Evolutionary conservation across 176 grass and related monocot genomes (phyloP).

Genomic region (Guadua angustifolia): DNA sequence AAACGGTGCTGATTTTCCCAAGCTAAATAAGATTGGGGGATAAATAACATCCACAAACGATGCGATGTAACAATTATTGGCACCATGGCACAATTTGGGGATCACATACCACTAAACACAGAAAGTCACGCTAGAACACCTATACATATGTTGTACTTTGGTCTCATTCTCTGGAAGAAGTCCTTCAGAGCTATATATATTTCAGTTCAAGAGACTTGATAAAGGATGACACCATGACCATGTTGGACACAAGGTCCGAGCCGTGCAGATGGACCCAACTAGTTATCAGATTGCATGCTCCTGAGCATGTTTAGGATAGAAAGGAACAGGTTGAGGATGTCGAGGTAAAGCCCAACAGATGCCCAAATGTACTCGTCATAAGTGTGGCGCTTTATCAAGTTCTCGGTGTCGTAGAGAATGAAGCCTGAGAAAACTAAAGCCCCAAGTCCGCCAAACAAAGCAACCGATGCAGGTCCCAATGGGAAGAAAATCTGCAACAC

Average conservation of each 20-base stretch:
- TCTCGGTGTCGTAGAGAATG: slow-evolving; percentile 91
- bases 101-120: not conserved
- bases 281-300: slow-evolving; percentile 77
- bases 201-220: slow-evolving; percentile 21
- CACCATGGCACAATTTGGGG: slow-evolving; percentile 5
- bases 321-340: slow-evolving; percentile 96
- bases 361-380: slow-evolving; percentile 99
- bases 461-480: slow-evolving; percentile 71
- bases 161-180: slow-evolving; percentile 3
- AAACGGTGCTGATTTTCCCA: not conserved
- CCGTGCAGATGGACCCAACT: slow-evolving; percentile 2
- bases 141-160: slow-evolving; percentile 37
- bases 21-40: not conserved
- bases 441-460: slow-evolving; percentile 73
- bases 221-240: slow-evolving; percentile 1
- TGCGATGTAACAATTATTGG: slow-evolving; percentile 14
- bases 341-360: slow-evolving; percentile 92
- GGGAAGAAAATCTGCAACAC: slow-evolving; percentile 89
- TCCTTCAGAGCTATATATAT: not conserved
- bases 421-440: slow-evolving; percentile 92
- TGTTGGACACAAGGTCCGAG: not conserved
- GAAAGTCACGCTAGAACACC: not conserved
- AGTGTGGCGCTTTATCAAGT: slow-evolving; percentile 81
- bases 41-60: not conserved
- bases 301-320: slow-evolving; percentile 85